phyloP scores from a whole-genome alignment of 257 asterid genomes.

The Verbascum thapsus region DNA sequence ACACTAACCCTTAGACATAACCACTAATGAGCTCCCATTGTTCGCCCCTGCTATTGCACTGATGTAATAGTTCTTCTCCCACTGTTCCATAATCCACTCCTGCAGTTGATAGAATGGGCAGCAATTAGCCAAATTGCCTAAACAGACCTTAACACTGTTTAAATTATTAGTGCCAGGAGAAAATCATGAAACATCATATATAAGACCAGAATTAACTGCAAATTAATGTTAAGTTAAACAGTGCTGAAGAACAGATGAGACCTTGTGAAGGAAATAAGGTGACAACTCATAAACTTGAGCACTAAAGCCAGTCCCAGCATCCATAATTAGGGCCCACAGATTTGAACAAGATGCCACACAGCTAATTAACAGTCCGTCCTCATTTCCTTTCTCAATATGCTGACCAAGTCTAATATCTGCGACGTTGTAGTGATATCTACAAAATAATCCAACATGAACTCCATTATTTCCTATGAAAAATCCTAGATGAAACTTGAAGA shows the following conservation, averaged over 20 bases:
- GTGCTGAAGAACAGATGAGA: neutral
- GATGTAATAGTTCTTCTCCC: conserved; percentile 68
- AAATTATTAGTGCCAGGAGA: neutral
- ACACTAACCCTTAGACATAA: conserved; percentile 69
- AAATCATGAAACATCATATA: neutral
- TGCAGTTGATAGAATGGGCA: conserved; percentile 25
- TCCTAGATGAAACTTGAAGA: conserved; percentile 8
- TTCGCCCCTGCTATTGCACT: conserved; percentile 68
- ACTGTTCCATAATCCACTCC: conserved; percentile 80
- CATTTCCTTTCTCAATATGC: conserved; percentile 57
- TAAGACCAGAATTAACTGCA: neutral
- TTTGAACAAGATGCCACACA: conserved; percentile 55
- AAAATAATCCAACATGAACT: conserved; percentile 11
- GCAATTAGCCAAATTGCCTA: conserved; percentile 3
- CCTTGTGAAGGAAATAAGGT: conserved; percentile 57
- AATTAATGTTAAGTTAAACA: neutral
- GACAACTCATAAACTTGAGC: conserved; percentile 57
- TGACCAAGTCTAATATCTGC: conserved; percentile 50
- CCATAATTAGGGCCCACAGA: conserved; percentile 65
- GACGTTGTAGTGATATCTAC: conserved; percentile 61
- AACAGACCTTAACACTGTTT: neutral
- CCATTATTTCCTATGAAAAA: conserved; percentile 16
- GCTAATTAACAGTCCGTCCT: conserved; percentile 56
- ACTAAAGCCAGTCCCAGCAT: conserved; percentile 63
- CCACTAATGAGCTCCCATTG: conserved; percentile 67